Base-by-base conservation (phyloP, 2,329 filamentous ascomycete species). In the Paecilomyces fulvus region DNA sequence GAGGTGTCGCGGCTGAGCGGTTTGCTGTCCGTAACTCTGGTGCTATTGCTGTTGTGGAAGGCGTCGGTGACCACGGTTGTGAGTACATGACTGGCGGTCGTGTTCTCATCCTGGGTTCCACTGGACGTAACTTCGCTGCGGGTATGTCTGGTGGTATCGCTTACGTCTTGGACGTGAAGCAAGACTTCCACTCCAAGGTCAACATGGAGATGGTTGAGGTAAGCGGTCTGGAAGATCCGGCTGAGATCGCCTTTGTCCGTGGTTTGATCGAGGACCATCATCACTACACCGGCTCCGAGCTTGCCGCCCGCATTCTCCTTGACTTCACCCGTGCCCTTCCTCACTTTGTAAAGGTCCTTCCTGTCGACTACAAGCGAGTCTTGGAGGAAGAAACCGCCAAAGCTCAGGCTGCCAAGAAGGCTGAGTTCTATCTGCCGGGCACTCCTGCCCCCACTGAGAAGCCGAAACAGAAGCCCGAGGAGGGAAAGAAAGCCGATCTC, bases 11-110 rank as follows among this genome's bases (percentile, higher is more conserved):
- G 68, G 92, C 92, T 48, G 92, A 97, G 80, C 89, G 92, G 68
- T 97, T 97, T 73, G 92, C 91, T 60, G 92, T 97, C 63, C 88
- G 92, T 65, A 97, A 97, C 80, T 96, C 92, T 1, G 92, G 92
- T 76, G 92, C 90, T 53, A 95, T 87, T 28, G 91, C 92, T n/a
- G 89, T 97, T 62, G 92, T 96, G 60, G 92, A 97, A 76, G 92
- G 92, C 76, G 84, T 95, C 62, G 92, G 92, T 80, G 92, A 97
- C 73, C 92, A 97, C 72, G 89, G 90, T 60, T 96, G 92, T 71
- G 92, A 97, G 80, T 97, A 97, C 83, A 97, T 97, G 92, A 96
- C 92, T 67, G 92, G 92, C 71, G 92, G 92, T 70, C 90, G 92
- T 69, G 81, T 96, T 53, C 79, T 97, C 61, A 83, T 95, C 67